Base-by-base conservation (phyloP, 2,329 filamentous ascomycete species). In the Byssochlamys sp. region DNA sequence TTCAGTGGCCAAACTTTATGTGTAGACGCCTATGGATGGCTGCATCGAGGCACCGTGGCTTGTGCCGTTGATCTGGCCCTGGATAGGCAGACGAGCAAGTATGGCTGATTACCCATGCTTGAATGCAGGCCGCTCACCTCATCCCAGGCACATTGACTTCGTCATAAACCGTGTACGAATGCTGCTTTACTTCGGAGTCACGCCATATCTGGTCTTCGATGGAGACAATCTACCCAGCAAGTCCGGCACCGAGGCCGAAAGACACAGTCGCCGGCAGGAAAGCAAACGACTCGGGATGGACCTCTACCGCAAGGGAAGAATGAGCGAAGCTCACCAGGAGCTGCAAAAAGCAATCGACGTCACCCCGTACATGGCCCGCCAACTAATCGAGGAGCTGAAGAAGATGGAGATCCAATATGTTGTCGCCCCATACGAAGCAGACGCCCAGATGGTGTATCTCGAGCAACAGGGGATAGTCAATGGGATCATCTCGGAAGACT, bases 11-110 rank as follows among this genome's bases (percentile, higher is more conserved):
- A 95, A 74, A 95, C 88, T 1, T 82, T 99, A 52, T 95, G 89
- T n/a, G 86, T 99, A 35, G 94, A 99, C 73, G 92, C 89, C 58
- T 99, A 99, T 80, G 94, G 92, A 71, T 99, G 95, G 94, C 85
- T 99, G 57, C 94, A 99, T 74, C 87, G 94, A 64, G 95, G 91
- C 56, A 91, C 91, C 52, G 86, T 95, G 63, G 84, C 89, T 54
- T 97, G 92, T 77, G 90, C 92, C 61, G 84, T 94, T 67, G 94
- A 97, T 67, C 82, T 99, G 61, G 94, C 91, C 35, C 82, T 92
- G 66, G 90, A 84, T 66, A 94, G 90, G 71, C 91, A 90, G 12
- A 97, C 91, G 0, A 86, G 84, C 56, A 95, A 90, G 89, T 95
- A 79, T 69, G 83, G 75, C 14, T 45, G 33, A n/a, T 52, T 19